Evolutionary conservation across 176 grass and related monocot species (phyloP), one percentile per base, ranked within the genome.

Genomic region (Carex myosuroides): DNA sequence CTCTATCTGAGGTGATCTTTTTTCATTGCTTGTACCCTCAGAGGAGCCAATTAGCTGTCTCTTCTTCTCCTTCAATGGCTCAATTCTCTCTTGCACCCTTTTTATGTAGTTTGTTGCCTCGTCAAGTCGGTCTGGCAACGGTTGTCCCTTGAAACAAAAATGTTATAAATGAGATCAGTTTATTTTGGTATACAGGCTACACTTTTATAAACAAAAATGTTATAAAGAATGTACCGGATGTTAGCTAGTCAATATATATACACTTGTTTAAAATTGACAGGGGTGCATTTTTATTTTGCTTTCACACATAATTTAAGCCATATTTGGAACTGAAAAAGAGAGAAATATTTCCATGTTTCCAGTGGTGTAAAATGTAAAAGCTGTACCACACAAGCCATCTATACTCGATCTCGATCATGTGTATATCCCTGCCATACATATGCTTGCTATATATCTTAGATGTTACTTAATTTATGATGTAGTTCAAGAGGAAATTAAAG

Each of bases 1-100:
- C 60, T 92, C 86, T 69, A 98, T 88, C 79, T 91, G 64, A 20
- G 80, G 88, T n/a, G 55, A 18, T 16, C 30, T 71, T 50, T 6
- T 5, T n/a, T 20, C 64, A 0, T 70, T 60, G 16, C 9, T 52
- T 55, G 8, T 32, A 62, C 24, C 55, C 2, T n/a, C 56, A 26
- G 84, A 13, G 7, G 82, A 84, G 14, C 10, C 32, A 70, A 24
- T 76, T 67, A 94, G 89, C 73, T 93, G 86, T 29, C 79, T 73
- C 83, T 89, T 98, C 89, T 87, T 88, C 82, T 94, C 87, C 37
- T 46, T 87, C 60, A 98, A 90, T 85, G 30, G 84, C 35, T 90
- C 92, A 13, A 94, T 32, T 61, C 83, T 85, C 74, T 88, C 90
- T 81, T 89, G 41, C 58, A 67, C 65, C 84, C 35, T 85, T 39